Conservation (phyloP, 2,329 filamentous ascomycete genomes). For the Aspergillus carbonarius region DNA sequence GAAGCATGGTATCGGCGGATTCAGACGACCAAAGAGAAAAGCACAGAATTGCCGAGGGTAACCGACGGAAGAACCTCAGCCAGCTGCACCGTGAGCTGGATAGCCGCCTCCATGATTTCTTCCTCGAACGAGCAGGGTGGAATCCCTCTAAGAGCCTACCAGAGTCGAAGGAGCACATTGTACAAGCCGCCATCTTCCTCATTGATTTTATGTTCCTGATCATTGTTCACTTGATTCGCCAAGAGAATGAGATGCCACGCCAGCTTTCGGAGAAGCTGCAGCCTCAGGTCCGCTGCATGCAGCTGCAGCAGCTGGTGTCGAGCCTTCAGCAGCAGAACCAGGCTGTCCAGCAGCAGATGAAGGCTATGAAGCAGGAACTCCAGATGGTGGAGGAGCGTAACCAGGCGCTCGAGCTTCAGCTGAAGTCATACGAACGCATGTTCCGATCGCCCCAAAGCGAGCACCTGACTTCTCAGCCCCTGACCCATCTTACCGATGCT, state of each 20-base stretch:
- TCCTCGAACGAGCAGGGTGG: conserved; percentile 42
- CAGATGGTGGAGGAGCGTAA: conserved; percentile 36
- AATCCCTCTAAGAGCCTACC: conserved; percentile 40
- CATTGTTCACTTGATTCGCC: conserved; percentile 36
- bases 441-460: conserved; percentile 39
- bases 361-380: conserved; percentile 36
- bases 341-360: conserved; percentile 33
- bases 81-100: conserved; percentile 40
- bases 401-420: conserved; percentile 38
- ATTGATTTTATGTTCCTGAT: conserved; percentile 41
- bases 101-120: conserved; percentile 39
- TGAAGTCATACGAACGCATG: conserved; percentile 41
- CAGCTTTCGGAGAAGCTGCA: conserved; percentile 41
- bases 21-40: conserved; percentile 41
- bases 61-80: conserved; percentile 42
- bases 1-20: conserved; percentile 31
- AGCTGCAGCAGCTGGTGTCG: conserved; percentile 36
- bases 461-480: conserved; percentile 24
- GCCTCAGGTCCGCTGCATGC: conserved; percentile 40
- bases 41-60: conserved; percentile 42
- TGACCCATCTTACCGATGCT: conserved; percentile 28
- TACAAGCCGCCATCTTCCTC: conserved; percentile 39
- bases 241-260: conserved; percentile 35
- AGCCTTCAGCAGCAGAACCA: conserved; percentile 41
- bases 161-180: conserved; percentile 44